Evolutionary conservation across 2,329 filamentous ascomycete genomes (phyloP), one percentile per base, ranked within the genome.

Genomic region (Aspergillus viridinutans): DNA sequence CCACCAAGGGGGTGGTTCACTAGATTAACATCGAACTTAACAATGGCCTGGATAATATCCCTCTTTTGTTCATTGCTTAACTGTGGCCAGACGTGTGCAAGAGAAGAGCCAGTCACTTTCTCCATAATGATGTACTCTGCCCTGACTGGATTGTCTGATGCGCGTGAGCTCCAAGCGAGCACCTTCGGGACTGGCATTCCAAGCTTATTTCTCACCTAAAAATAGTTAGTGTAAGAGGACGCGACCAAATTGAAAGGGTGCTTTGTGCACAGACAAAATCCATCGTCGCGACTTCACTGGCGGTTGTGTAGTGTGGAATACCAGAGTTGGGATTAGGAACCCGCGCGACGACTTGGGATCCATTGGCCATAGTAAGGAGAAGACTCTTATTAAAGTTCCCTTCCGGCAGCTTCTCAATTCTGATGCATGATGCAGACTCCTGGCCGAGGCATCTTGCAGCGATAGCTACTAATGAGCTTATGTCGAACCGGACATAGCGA

Each of bases 221-320:
- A 40, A 40, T 40, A 40, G n/a, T 40, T n/a, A 40, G 32, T 21
- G 20, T 40, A 38, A 17, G 49, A 40, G 35, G 8, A 14, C 8
- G 2, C 35, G 2, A 10, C 35, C 1, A 8, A 40, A 40, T 1
- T 7, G 28, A 40, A 40, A n/a, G n/a, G 8, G 38, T 35, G 12
- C 17, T 20, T 23, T 23, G 9, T 8, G 38, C 21, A 35, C 49
- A 35, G 4, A 51, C 28, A n/a, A 40, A 51, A 20, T 51, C 49
- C 35, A 52, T 21, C 5, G 50, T 52, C 6, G 50, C 50, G 9
- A 43, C 50, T 25, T 52, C 50, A 20, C 50, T 52, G n/a, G 50
- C 50, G 12, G 26, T 40, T 5, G 50, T 42, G 29, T 21, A 51
- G 32, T 50, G 40, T 7, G 40, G n/a, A 20, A 43, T 20, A 20